These are phyloP conservation scores for Mucuna pruriens DNA, from an alignment of 306 rosid species.

Conservation along the genomic window DNA sequence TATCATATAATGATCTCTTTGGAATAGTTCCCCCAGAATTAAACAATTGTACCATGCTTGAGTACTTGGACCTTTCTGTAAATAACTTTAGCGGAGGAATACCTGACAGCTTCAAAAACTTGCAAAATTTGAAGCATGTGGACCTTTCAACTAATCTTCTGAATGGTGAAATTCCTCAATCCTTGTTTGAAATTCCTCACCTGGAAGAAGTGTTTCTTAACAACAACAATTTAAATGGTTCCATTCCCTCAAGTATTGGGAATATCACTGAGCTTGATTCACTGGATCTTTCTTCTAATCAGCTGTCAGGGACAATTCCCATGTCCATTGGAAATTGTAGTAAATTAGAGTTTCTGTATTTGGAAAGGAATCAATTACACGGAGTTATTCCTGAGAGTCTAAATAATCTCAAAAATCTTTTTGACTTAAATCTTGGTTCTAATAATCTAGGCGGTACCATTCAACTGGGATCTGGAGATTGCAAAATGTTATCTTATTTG, in stretches of 20 bases:
- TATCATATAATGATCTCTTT: neutral
- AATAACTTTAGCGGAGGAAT: slow-evolving; percentile 60
- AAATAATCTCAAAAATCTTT: slow-evolving; percentile 56
- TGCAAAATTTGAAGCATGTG: slow-evolving; percentile 35
- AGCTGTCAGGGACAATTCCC: slow-evolving; percentile 64
- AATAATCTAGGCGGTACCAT: slow-evolving; percentile 66
- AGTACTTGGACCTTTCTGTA: slow-evolving; percentile 46
- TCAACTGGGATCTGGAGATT: slow-evolving; percentile 54
- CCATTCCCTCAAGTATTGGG: slow-evolving; percentile 66
- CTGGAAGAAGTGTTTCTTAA: slow-evolving; percentile 47
- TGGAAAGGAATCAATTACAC: slow-evolving; percentile 46
- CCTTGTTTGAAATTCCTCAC: slow-evolving; percentile 46
- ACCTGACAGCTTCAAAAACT: slow-evolving; percentile 45
- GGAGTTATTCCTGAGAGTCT: slow-evolving; percentile 70
- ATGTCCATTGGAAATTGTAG: slow-evolving; percentile 72
- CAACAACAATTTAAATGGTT: slow-evolving; percentile 57
- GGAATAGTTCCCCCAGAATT: slow-evolving; percentile 28
- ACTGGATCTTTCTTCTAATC: slow-evolving; percentile 48
- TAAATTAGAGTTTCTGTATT: slow-evolving; percentile 42
- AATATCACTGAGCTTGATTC: slow-evolving; percentile 39
- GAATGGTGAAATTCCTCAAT: slow-evolving; percentile 56
- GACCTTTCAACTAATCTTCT: slow-evolving; percentile 42
- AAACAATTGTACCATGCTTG: slow-evolving; percentile 52
- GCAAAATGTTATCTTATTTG: slow-evolving; percentile 47
- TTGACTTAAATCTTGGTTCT: neutral